phyloP scores from a whole-genome alignment of 805 yeast species.

The Cyberlindnera mrakii region DNA sequence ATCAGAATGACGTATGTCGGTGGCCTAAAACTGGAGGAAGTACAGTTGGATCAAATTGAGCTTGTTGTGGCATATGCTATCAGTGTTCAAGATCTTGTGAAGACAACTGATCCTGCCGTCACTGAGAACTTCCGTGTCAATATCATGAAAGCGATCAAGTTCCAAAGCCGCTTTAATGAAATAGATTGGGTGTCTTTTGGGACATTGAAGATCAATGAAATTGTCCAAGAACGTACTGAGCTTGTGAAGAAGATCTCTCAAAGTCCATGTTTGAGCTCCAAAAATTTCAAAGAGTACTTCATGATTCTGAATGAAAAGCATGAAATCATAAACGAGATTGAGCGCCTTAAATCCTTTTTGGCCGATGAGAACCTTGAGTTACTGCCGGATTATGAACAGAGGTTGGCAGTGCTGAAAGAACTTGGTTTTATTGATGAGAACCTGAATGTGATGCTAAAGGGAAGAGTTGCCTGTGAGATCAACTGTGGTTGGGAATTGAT shows the following conservation, averaged over 20 bases:
- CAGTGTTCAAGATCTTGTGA: not conserved
- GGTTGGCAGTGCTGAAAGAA: constrained; percentile 70
- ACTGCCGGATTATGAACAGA: constrained; percentile 89
- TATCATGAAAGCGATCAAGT: constrained; percentile 29
- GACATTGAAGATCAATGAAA: constrained; percentile 29
- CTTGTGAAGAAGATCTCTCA: constrained; percentile 27
- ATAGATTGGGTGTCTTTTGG: constrained; percentile 33
- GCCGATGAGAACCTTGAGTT: constrained; percentile 86
- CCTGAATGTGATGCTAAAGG: constrained; percentile 77
- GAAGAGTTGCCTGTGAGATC: constrained; percentile 89
- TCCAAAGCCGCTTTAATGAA: constrained; percentile 39
- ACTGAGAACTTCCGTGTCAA: constrained; percentile 31
- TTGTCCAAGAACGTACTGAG: constrained; percentile 32
- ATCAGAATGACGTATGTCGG: constrained; percentile 24
- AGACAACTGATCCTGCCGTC: constrained; percentile 21
- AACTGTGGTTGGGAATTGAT: constrained; percentile 89
- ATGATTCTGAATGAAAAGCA: constrained; percentile 40
- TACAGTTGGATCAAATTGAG: constrained; percentile 37
- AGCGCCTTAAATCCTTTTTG: constrained; percentile 50
- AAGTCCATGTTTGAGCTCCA: constrained; percentile 29
- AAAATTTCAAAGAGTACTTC: constrained; percentile 40
- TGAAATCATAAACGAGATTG: constrained; percentile 44
- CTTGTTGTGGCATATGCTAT: constrained; percentile 29
- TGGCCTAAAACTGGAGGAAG: constrained; percentile 29
- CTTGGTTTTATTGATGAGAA: constrained; percentile 74